Base-by-base conservation (phyloP, 371 early-diverging fungal genomes). In the Nosema granulosis region DNA sequence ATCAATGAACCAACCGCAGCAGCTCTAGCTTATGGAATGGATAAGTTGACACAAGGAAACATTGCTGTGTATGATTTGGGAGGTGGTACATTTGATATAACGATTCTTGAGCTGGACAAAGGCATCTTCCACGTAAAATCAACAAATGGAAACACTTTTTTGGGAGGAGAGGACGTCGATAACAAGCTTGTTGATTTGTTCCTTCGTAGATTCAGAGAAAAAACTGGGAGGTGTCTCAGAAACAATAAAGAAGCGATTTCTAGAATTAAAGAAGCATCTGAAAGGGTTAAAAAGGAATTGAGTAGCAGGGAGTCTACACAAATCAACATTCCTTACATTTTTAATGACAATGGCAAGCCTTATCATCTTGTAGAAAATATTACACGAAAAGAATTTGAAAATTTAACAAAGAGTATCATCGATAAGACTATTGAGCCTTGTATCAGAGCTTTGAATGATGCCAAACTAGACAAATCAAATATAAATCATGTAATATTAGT, bases 1-100 rank as follows among this genome's bases (percentile, higher is more conserved):
- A 94, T 96, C 85, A 96, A 96, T 87, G 99, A 98, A 82, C 97
- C 97, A 51, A 96, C 96, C 0, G 97, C 97, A 18, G 96, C 97
- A 66, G 97, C 99, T 52, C 87, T 95, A 68, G 95, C 97, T 51
- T 97, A 94, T 84, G 97, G 97, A 74, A 86, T 95, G 12, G 95
- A 95, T 86, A 94, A 94, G 88, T 80, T 87, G n/a, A 91, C 89
- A 56, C 92, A 93, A 86, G 91, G 91, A 83, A 93, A 92, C 79
- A 89, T 97, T 49, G 95, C 94, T 32, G 95, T 99, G n/a, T 98
- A 92, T 87, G 97, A 98, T 89, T 88, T 98, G 75, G 97, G 99
- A 65, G 97, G 99, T 83, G 99, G 99, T 77, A 98, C 97, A 1
- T 98, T 98, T 87, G 97, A 98, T 92, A 91, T 98, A 83, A 93